Base-by-base conservation (phyloP, 495 filamentous ascomycete genomes). In the Antarctomyces pellizariae region DNA sequence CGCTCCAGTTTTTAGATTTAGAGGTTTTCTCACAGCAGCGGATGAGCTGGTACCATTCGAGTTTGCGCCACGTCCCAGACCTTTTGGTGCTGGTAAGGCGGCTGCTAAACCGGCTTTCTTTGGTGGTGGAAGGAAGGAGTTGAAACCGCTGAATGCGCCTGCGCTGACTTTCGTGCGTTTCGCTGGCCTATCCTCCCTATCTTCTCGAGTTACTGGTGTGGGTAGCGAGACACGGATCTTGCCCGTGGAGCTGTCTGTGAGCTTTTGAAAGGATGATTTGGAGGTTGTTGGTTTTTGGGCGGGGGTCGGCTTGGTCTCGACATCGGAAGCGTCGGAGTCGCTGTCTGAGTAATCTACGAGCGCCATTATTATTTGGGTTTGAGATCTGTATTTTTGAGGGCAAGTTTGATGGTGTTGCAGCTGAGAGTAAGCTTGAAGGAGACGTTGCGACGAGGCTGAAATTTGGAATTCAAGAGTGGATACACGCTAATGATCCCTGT, bases 261-360 rank as follows among this genome's bases (percentile, higher is more conserved):
- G 62, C 36, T 80, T 73, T 36, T 75, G 68, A 42, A 75, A 70
- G 25, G 49, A 50, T 26, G 42, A 18, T 28, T 48, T 47, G 10
- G 45, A 30, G 15, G 49, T 36, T 21, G 45, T 39, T 10, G 41
- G 25, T 10, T 49, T 38, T 30, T 52, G 22, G 8, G 37, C 28
- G 14, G 42, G 24, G 13, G 39, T 37, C 26, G 46, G 40, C 36
- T 42, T 29, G 14, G 50, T 22, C 33, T 73, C 61, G n/a, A 47
- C 38, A 22, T 83, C 77, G 8, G 75, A 75, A n/a, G n/a, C n/a
- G n/a, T n/a, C n/a, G 18, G 52, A 66, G 36, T 90, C 82, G 0
- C 78, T 89, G 38, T 86, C 80, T 17, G 79, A 79, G 40, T 89
- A 86, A 31, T 71, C 64, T 28, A 86, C 75, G 16, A 86, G 53